Evolutionary conservation across 139 green algal genomes (phyloP), one percentile per base, ranked within the genome.

Genomic region (Volvox africanus): DNA sequence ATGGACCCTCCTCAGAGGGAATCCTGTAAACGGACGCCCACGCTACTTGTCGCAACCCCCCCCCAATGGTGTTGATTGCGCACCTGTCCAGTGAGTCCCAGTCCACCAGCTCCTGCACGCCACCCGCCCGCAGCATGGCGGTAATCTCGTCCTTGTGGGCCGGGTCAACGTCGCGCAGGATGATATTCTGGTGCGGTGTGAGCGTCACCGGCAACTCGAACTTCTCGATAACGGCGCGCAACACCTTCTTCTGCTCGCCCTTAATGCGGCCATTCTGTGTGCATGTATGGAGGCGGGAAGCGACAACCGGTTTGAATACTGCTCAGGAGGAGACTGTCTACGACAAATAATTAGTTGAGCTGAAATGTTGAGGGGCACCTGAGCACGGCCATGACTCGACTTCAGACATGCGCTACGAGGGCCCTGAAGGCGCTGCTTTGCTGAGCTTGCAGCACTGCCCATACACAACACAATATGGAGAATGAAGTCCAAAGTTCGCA

Each of bases 121-220:
- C 95, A 13, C 91, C 94, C 33, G 92, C 91, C 20, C 78, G 73
- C 36, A 99, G 95, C 6, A 92, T 95, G 55, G 95, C 90, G 37
- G 95, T 37, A 77, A 99, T 98, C 89, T 98, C 97, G 33, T 94
- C 92, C 95, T 97, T 98, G 96, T 94, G 97, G 16, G 92, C 93
- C 1, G 96, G 96, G 69, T 98, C 89, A 79, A 99, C 96, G 86
- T 99, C 97, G 61, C 92, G 94, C 76, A 99, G 94, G 83, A 99
- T 97, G 81, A 99, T 93, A 94, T 99, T 99, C 95, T 94, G 92
- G 81, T 87, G 81, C 68, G 93, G 90, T 2, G 97, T 98, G 79
- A 99, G 95, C 26, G 77, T 95, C 61, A 98, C 93, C 17, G 95
- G 88, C 71, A 95, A 91, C 69, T 50, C 61, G 71, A 93, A 95